Conservation (phyloP, 2,329 filamentous ascomycete species). For the Tolypocladium album region DNA sequence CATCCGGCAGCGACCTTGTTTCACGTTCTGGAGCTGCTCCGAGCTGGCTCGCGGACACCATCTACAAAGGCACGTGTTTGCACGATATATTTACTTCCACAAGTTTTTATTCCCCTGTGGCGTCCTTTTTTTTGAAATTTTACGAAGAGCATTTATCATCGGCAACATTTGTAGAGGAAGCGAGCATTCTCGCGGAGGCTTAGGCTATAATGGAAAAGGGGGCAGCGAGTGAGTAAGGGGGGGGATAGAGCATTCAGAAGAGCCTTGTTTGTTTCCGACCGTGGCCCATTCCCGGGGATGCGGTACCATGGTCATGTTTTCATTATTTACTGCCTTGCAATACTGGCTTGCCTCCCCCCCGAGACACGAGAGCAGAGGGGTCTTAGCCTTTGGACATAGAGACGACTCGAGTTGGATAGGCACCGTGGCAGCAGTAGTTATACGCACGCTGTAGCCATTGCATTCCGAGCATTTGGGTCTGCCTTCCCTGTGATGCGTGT, state of each 20-base stretch:
- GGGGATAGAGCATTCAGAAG: neutral
- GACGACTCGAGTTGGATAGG: neutral
- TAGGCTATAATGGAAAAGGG: neutral
- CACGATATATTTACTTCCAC: neutral
- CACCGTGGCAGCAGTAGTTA: neutral
- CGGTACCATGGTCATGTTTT: neutral
- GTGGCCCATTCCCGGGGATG: neutral
- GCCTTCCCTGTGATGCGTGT: neutral
- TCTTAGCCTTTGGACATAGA: neutral
- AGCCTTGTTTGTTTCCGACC: neutral
- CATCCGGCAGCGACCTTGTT: neutral
- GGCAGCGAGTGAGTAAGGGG: neutral
- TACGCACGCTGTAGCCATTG: neutral
- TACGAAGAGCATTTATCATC: neutral
- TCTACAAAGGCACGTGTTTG: neutral
- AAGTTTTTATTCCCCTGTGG: neutral
- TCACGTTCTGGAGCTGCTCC: neutral
- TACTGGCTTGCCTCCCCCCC: neutral
- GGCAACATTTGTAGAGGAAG: neutral
- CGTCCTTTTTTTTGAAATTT: neutral
- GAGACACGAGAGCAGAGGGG: neutral
- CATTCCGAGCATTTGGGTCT: neutral
- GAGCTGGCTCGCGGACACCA: neutral
- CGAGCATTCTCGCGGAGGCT: neutral
- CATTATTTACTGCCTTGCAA: neutral